Evolutionary conservation across 345 rosid species (phyloP).

Genomic region (Brassica cretica): DNA sequence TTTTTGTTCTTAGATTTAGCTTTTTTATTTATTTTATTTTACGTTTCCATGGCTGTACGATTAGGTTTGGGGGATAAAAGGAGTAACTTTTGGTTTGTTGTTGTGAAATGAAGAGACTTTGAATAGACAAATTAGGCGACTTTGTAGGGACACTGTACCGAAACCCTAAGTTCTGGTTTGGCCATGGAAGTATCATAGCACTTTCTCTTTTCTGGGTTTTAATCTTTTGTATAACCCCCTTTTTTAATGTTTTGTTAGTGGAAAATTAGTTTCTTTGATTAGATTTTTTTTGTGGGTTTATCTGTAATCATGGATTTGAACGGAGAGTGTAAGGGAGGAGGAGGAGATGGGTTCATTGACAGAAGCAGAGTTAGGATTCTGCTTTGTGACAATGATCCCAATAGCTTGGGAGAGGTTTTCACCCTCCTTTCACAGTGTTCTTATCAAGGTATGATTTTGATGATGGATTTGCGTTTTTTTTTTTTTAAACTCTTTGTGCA

Average conservation of each 20-base stretch:
- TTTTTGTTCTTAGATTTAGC: conserved; percentile 19
- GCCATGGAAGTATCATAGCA: conserved; percentile 50
- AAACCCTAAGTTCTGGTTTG: conserved; percentile 26
- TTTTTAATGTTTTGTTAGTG: not conserved
- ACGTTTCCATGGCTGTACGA: conserved; percentile 14
- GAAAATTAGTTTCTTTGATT: conserved; percentile 20
- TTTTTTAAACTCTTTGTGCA: not conserved
- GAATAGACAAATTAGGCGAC: conserved; percentile 21
- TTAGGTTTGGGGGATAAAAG: not conserved
- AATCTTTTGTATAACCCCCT: not conserved
- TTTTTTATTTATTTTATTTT: not conserved
- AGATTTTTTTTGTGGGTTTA: conserved; percentile 9
- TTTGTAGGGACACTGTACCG: conserved; percentile 29
- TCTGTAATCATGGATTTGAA: conserved; percentile 58
- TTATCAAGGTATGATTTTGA: conserved; percentile 72
- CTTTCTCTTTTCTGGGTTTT: conserved; percentile 7
- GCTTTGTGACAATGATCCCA: conserved; percentile 86
- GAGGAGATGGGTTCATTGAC: conserved; percentile 67
- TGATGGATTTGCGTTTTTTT: not conserved
- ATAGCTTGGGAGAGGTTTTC: conserved; percentile 71
- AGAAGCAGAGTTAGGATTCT: conserved; percentile 97
- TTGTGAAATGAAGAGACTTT: conserved; percentile 21
- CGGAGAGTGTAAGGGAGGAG: conserved; percentile 61
- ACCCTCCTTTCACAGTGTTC: conserved; percentile 84
- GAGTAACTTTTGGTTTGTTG: not conserved